A percentile compares a stretch with the other conserved stretches of the same genome.
Conservation (phyloP, 2,329 filamentous ascomycete genomes). For the Hypomyces rosellus region DNA sequence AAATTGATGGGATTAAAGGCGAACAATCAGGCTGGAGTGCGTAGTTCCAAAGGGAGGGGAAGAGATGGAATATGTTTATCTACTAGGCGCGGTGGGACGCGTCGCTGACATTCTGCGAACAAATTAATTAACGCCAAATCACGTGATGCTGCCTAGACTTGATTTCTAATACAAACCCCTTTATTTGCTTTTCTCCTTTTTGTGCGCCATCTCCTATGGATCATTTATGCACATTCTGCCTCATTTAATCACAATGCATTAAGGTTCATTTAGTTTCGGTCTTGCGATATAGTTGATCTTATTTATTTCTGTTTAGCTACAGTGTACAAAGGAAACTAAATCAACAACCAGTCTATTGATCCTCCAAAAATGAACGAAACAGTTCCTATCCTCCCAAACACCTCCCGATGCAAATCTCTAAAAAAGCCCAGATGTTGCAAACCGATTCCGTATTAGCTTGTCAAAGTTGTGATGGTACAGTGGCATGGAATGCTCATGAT, state of each 20-base stretch:
- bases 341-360: no score
- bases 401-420: neutral
- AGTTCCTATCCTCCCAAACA: neutral
- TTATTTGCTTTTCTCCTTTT: no score
- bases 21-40: neutral
- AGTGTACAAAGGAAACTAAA: neutral
- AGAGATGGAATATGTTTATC: constrained; percentile 17
- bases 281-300: no score
- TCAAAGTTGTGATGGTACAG: no score
- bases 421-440: neutral
- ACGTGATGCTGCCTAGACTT: constrained; percentile 22
- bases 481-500: neutral
- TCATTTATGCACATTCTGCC: no score
- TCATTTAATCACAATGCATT: no score
- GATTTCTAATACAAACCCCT: no score
- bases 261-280: no score
- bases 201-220: no score
- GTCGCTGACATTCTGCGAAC: constrained; percentile 22
- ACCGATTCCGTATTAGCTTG: neutral
- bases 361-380: no score
- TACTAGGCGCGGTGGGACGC: constrained; percentile 28
- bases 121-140: constrained; percentile 30
- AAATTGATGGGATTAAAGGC: neutral
- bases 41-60: constrained; percentile 9
- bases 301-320: neutral